These are phyloP conservation scores for Aspergillus sp. DNA, from an alignment of 2,329 filamentous ascomycete genomes.

Conservation along the genomic window DNA sequence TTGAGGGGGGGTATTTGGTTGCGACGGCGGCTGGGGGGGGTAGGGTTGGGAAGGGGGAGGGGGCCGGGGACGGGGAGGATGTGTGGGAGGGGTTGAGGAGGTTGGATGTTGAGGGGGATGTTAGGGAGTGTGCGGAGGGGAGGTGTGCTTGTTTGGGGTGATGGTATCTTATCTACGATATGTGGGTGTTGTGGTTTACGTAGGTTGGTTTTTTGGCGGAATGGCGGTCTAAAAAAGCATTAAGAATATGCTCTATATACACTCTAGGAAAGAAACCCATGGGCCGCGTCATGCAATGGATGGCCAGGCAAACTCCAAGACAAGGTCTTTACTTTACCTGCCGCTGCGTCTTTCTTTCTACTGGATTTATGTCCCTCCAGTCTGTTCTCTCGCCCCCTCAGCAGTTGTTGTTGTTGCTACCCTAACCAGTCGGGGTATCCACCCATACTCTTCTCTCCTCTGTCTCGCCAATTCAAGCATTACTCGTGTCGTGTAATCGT, in stretches of 20 bases:
- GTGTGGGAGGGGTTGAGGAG: constrained; percentile 44
- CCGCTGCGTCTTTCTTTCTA: no score
- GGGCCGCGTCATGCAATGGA: no score
- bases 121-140: constrained; percentile 44
- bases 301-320: no score
- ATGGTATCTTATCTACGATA: background rate
- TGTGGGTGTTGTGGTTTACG: no score
- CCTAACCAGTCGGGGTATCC: no score
- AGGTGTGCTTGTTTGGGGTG: constrained; percentile 35
- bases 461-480: no score
- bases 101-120: constrained; percentile 52
- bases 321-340: no score
- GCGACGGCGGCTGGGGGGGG: constrained; percentile 53
- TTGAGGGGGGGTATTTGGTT: constrained; percentile 61
- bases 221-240: background rate
- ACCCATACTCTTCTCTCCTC: no score
- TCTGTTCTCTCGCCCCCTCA: background rate
- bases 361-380: background rate
- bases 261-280: constrained; percentile 1
- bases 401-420: no score
- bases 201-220: background rate
- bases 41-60: constrained; percentile 28
- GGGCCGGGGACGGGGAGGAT: constrained; percentile 16
- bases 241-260: constrained; percentile 5
- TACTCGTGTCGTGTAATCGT: constrained; percentile 8